Evolutionary conservation across 257 asterid species (phyloP).

Genomic region (Solanum peruvianum): DNA sequence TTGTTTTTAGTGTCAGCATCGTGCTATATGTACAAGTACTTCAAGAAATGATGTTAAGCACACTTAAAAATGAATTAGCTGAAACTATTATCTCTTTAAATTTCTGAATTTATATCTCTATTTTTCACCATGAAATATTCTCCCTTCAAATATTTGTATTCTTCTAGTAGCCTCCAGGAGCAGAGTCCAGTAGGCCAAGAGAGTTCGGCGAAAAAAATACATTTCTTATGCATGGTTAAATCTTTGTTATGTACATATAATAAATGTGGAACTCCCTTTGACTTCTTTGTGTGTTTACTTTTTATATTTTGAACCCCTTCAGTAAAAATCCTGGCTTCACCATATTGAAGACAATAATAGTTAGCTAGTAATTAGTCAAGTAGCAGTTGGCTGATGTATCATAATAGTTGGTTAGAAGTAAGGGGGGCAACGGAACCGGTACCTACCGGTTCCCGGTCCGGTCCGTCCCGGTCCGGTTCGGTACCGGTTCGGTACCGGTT

Average conservation of each 20-base stretch:
- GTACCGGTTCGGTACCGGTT: no score
- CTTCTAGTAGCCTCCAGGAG: neutral
- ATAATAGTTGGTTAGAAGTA: no score
- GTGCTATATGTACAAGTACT: neutral
- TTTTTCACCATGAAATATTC: neutral
- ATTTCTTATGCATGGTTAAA: neutral
- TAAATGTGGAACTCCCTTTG: neutral
- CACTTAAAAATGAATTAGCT: neutral
- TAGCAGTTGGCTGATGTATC: no score
- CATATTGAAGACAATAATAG: no score
- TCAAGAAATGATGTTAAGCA: neutral
- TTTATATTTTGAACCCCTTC: neutral
- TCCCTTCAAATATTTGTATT: neutral
- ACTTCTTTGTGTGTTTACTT: neutral
- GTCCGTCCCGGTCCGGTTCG: no score
- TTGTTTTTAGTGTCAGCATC: neutral
- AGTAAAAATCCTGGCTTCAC: no score
- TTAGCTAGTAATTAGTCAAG: no score
- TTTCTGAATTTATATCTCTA: neutral
- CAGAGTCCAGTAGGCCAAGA: neutral
- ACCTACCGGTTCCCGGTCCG: no score
- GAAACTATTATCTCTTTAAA: neutral
- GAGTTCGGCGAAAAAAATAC: neutral
- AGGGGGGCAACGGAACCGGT: no score
- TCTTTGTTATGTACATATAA: no score